These are phyloP conservation scores for Penicillium paxilli DNA, from an alignment of 495 filamentous ascomycete species.

Conservation along the genomic window DNA sequence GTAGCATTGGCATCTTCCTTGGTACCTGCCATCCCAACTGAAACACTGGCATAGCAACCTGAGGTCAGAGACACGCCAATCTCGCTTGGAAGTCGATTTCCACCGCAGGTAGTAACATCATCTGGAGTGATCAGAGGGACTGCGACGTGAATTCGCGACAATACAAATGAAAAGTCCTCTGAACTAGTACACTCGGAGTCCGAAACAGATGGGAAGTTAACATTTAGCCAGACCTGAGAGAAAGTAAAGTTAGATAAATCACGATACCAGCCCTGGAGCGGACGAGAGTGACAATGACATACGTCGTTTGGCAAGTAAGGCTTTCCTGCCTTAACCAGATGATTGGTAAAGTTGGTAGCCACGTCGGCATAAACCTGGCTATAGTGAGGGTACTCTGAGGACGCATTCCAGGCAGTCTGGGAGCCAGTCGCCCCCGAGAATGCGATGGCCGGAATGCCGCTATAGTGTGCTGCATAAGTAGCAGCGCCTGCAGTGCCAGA, in stretches of 20 bases:
- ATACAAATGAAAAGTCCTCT: constrained; percentile 57
- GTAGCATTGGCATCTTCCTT: constrained; percentile 58
- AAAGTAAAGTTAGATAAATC: too few species aligned
- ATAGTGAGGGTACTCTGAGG: constrained; percentile 42
- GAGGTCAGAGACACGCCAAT: constrained; percentile 41
- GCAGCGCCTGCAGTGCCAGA: constrained; percentile 66
- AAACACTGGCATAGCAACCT: constrained; percentile 63
- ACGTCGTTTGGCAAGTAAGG: constrained; percentile 58
- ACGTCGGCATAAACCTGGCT: constrained; percentile 61
- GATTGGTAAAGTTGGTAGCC: constrained; percentile 55
- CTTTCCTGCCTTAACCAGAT: constrained; percentile 49
- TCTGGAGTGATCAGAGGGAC: constrained; percentile 44
- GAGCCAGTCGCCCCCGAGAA: constrained; percentile 56
- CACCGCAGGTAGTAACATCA: constrained; percentile 59
- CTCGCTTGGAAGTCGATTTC: constrained; percentile 58
- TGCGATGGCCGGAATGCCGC: constrained; percentile 61
- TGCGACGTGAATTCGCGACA: constrained; percentile 58
- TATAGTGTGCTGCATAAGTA: constrained; percentile 53
- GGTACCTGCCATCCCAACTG: constrained; percentile 56
- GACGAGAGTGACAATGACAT: background rate
- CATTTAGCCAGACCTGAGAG: constrained; percentile 57
- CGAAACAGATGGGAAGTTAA: constrained; percentile 60
- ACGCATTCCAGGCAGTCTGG: constrained; percentile 51
- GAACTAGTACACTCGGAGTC: constrained; percentile 43
- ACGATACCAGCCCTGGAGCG: too few species aligned